A percentile compares a stretch with the other conserved stretches of the same genome.
Conservation (phyloP, 2,329 filamentous ascomycete genomes). For the Fusarium miscanthi region DNA sequence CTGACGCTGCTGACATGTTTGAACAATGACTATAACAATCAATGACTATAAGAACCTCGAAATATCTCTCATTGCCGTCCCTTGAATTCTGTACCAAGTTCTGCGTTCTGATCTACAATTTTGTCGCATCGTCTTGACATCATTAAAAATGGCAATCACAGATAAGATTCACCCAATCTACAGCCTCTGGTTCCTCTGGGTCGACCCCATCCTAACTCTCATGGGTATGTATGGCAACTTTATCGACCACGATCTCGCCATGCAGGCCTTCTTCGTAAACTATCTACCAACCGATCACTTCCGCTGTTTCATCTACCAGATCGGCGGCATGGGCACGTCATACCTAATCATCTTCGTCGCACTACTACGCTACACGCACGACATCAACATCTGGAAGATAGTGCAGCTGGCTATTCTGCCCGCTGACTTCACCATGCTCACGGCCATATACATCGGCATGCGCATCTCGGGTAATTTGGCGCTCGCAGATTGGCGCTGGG, state of each 20-base stretch:
- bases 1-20: conserved; percentile 2
- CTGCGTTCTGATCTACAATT: too few species aligned
- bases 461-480: conserved; percentile 16
- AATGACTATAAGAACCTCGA: background rate
- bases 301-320: conserved; percentile 38
- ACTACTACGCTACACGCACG: conserved; percentile 37
- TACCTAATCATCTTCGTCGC: conserved; percentile 16
- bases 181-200: conserved; percentile 37
- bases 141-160: conserved; percentile 15
- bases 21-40: background rate
- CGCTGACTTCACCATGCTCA: conserved; percentile 39
- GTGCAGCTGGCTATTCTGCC: conserved; percentile 32
- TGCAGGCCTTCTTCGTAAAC: conserved; percentile 20
- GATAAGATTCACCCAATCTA: conserved; percentile 34
- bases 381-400: conserved; percentile 38
- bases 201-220: conserved; percentile 37
- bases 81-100: background rate
- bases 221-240: conserved; percentile 34
- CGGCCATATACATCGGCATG: conserved; percentile 26
- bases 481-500: conserved; percentile 18
- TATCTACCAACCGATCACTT: conserved; percentile 18
- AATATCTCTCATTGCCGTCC: accelerated
- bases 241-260: conserved; percentile 29
- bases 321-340: conserved; percentile 39
- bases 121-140: accelerated